Percentiles rank a stretch among this genome's conserved stretches.
phyloP scores from a whole-genome alignment of 495 filamentous ascomycete species.

The Neurospora africana region DNA sequence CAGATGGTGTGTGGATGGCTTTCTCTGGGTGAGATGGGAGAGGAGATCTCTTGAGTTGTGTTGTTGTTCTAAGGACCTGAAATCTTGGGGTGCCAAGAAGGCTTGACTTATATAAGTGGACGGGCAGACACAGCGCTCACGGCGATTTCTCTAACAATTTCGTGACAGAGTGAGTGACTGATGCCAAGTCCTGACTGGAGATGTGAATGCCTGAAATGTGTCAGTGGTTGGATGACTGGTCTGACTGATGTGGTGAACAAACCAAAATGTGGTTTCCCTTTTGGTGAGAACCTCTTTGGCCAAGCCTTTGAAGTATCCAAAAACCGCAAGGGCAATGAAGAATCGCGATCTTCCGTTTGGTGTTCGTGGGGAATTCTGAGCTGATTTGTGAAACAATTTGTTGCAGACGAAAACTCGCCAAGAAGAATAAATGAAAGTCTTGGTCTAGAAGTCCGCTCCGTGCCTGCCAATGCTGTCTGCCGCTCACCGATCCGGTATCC shows the following conservation, averaged over 20 bases:
- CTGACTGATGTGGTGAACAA: not conserved
- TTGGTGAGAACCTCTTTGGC: not conserved
- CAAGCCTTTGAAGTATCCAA: not conserved
- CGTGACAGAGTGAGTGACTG: not conserved
- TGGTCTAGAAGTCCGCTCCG: not conserved
- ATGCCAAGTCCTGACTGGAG: not conserved
- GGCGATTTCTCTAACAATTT: too few relatives aligned
- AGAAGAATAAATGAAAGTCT: not conserved
- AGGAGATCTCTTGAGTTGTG: not conserved
- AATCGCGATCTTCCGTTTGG: not conserved
- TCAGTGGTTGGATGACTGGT: not conserved
- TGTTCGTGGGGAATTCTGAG: not conserved
- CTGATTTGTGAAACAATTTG: not conserved
- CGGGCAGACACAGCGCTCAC: not conserved
- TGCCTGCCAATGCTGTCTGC: not conserved
- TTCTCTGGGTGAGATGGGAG: not conserved
- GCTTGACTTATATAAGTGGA: not conserved
- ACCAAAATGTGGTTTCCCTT: not conserved
- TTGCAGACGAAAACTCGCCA: not conserved
- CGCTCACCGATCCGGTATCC: not conserved
- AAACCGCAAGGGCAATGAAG: not conserved
- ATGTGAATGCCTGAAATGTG: not conserved
- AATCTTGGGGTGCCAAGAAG: not conserved
- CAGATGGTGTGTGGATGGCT: not conserved
- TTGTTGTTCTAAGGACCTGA: not conserved